These are phyloP conservation scores for Moesziomyces antarcticus DNA, from an alignment of 1,284 basidiomycete genomes.

Conservation along the genomic window DNA sequence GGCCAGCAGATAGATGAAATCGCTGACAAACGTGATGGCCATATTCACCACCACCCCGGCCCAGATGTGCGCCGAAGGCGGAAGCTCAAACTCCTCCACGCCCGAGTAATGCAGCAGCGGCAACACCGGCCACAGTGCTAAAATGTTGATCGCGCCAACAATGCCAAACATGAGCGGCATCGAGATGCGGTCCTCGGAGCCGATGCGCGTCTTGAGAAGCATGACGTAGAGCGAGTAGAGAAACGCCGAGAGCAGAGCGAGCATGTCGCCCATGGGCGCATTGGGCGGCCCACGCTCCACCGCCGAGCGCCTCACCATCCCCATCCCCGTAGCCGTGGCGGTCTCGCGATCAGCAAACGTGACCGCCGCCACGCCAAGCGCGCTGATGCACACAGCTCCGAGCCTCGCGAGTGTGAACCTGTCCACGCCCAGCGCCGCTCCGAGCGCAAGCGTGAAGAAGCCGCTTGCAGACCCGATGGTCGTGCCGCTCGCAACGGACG, in stretches of 20 bases:
- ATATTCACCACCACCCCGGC: constrained; percentile 83
- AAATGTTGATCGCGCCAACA: constrained; percentile 88
- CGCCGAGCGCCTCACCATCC: constrained; percentile 5
- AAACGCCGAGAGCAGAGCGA: constrained; percentile 63
- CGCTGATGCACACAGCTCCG: constrained; percentile 83
- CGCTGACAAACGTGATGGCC: constrained; percentile 70
- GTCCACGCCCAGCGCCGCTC: constrained; percentile 86
- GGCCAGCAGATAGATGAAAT: constrained; percentile 70
- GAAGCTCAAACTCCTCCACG: constrained; percentile 81
- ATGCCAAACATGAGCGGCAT: constrained; percentile 71
- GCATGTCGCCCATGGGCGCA: constrained; percentile 58
- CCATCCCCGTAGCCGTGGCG: constrained; percentile 1
- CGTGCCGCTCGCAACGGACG: constrained; percentile 65
- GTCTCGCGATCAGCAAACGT: constrained; percentile 69
- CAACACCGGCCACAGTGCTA: constrained; percentile 83
- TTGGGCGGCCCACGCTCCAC: constrained; percentile 35
- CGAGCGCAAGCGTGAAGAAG: constrained; percentile 91
- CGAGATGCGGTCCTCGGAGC: constrained; percentile 70
- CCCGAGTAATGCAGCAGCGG: constrained; percentile 81
- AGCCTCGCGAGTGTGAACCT: constrained; percentile 80
- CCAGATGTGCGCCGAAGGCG: constrained; percentile 74
- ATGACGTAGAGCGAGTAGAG: constrained; percentile 92
- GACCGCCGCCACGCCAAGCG: constrained; percentile 85
- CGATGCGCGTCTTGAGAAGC: constrained; percentile 77
- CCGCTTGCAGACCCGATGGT: constrained; percentile 76